phyloP scores from a whole-genome alignment of 2,329 filamentous ascomycete genomes.

The Dactylellina parvicollis region DNA sequence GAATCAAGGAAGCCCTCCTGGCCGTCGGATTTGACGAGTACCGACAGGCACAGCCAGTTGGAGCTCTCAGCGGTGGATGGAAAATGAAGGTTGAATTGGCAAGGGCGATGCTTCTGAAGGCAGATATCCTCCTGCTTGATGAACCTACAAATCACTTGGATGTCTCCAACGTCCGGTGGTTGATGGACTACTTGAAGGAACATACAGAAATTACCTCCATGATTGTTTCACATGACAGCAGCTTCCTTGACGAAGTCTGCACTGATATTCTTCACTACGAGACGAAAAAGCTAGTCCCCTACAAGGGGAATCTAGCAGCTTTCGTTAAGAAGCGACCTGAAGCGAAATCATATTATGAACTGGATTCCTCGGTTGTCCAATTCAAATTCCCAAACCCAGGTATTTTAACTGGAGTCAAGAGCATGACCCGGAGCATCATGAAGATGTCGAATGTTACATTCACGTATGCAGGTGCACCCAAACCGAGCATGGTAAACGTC shows the following conservation, averaged over 20 bases:
- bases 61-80: conserved; percentile 96
- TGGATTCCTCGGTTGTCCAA: conserved; percentile 85
- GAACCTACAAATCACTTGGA: conserved; percentile 99
- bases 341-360: conserved; percentile 97
- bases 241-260: conserved; percentile 95
- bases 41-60: conserved; percentile 86
- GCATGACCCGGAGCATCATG: conserved; percentile 89
- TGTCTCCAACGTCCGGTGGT: conserved; percentile 93
- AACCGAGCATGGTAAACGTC: conserved; percentile 86
- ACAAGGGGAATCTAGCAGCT: conserved; percentile 80
- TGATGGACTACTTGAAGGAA: conserved; percentile 93
- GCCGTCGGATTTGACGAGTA: conserved; percentile 97
- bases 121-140: conserved; percentile 95
- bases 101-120: conserved; percentile 93
- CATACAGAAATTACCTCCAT: conserved; percentile 96
- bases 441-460: conserved; percentile 92
- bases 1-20: conserved; percentile 82
- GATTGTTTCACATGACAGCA: conserved; percentile 98
- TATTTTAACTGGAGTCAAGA: conserved; percentile 94
- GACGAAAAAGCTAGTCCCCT: conserved; percentile 90
- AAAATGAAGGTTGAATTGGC: conserved; percentile 99
- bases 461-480: conserved; percentile 88
- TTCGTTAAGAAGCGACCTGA: conserved; percentile 93
- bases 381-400: conserved; percentile 99
- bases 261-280: conserved; percentile 99